Base-by-base conservation (phyloP, 306 rosid species). In the Rosa lucieae region DNA sequence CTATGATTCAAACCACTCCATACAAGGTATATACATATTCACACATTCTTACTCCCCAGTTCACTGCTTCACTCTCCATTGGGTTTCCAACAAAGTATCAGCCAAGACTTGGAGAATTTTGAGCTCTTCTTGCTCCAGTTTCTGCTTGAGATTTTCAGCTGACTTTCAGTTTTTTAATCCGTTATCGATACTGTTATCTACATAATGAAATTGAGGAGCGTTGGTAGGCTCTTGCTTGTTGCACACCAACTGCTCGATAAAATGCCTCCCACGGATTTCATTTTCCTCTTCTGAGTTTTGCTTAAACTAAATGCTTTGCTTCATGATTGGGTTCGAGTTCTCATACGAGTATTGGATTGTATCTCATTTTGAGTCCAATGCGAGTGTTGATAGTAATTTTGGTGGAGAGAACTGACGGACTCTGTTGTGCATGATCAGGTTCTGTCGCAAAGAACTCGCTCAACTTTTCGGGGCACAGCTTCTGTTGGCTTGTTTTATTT, bases 1-100 rank as follows among this genome's bases (percentile, higher is more conserved):
- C 92, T 20, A 53, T 85, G 70, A 71, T 88, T 81, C 86, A 83
- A 21, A 13, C 92, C 78, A 85, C 97, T 79, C 82, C 97, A 18
- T 91, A 86, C 80, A 74, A 77, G 88, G 98, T 94, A 58, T 4
- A 52, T 7, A 53, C 12, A 0, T 12, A 10, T 13, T 15, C 32
- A 49, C 26, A 21, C 49, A 4, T 42, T 70, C n/a, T 29, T 23
- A 29, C 51, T 29, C 70, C 20, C n/a, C 13, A 56, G 6, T 59
- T 59, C 8, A 5, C 29, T 55, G 35, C 63, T 74, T 69, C 69
- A 35, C 1, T 52, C 75, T 47, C 70, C 55, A n/a, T 84, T 59
- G 77, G 83, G 43, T 62, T 68, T 26, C 77, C 10, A 73, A 59
- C 75, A 74, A 61, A 77, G 51, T 51, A 10, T 37, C 9, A 14